Evolutionary conservation across 2,329 filamentous ascomycete species (phyloP).

Genomic region (Colletotrichum tabaci): DNA sequence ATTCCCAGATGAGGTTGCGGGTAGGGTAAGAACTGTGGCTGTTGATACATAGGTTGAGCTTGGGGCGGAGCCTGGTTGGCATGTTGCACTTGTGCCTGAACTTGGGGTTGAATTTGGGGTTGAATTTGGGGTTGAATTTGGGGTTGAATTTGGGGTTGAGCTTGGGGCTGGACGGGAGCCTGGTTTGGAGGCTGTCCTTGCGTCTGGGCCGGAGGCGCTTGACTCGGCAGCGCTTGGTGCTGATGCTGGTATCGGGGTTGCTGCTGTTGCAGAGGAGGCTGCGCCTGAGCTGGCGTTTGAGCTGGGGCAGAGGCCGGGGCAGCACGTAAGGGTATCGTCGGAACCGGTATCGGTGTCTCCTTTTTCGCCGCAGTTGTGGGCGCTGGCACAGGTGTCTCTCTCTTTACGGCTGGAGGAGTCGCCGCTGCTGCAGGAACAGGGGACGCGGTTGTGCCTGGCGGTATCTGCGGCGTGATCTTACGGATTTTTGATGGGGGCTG

Average conservation of each 20-base stretch:
- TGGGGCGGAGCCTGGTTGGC: slow-evolving; percentile 8
- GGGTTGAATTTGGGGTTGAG: slow-evolving; percentile 18
- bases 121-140: too few relatives aligned
- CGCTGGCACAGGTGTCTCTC: slow-evolving; percentile 38
- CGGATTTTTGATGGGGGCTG: slow-evolving; percentile 44
- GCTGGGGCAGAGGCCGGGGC: not conserved
- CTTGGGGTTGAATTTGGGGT: slow-evolving; percentile 26
- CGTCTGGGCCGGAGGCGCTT: slow-evolving; percentile 8
- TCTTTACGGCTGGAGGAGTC: slow-evolving; percentile 16
- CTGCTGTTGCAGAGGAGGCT: slow-evolving; percentile 1
- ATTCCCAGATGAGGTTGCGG: slow-evolving; percentile 35
- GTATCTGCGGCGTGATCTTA: slow-evolving; percentile 34
- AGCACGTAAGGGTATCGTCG: slow-evolving; percentile 14
- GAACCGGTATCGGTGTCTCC: slow-evolving; percentile 32
- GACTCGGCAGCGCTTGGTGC: slow-evolving; percentile 9
- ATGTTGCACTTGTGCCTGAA: slow-evolving; percentile 30
- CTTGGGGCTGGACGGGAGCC: slow-evolving; percentile 10
- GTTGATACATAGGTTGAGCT: slow-evolving; percentile 30
- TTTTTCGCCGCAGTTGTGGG: slow-evolving; percentile 23
- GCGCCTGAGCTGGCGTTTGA: slow-evolving; percentile 1
- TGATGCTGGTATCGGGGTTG: not conserved
- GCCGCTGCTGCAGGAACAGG: slow-evolving; percentile 23
- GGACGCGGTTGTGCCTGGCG: slow-evolving; percentile 26
- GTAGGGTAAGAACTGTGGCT: slow-evolving; percentile 35
- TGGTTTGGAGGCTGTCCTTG: slow-evolving; percentile 10